phyloP scores from a whole-genome alignment of 148 eudicot species.

The Fagopyrum homotropicum region DNA sequence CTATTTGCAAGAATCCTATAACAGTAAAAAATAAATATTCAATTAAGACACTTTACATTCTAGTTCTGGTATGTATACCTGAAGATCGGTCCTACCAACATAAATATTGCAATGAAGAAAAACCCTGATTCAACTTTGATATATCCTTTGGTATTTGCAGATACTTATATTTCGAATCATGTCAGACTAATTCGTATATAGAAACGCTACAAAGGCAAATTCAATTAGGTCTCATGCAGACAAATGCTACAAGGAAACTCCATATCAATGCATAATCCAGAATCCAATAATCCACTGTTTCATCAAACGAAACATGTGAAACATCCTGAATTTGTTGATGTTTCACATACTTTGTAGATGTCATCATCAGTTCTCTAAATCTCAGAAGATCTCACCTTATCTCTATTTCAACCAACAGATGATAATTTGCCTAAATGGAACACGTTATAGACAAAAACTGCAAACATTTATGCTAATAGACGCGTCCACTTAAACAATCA shows the following conservation, averaged over 20 bases:
- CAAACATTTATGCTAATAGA: background rate
- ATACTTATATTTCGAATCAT: background rate
- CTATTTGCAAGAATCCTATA: conserved; percentile 86
- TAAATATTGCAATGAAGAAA: background rate
- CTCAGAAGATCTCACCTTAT: background rate
- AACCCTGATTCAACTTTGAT: background rate
- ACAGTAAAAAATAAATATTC: background rate
- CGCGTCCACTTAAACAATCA: background rate
- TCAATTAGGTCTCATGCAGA: background rate
- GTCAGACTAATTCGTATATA: background rate
- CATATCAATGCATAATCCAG: background rate
- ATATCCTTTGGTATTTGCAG: background rate
- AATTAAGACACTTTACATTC: background rate
- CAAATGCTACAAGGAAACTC: background rate
- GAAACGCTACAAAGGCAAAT: background rate
- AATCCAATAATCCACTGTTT: background rate
- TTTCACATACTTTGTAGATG: background rate
- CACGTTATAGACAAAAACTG: background rate
- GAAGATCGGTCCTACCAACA: background rate
- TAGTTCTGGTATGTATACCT: background rate
- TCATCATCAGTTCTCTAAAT: background rate
- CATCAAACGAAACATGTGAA: background rate
- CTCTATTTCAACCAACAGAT: background rate
- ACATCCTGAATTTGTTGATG: background rate
- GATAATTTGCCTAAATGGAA: background rate